Percentiles rank a stretch among this genome's conserved stretches.
phyloP scores from a whole-genome alignment of 148 eudicot species.

The Beta vulgaris region DNA sequence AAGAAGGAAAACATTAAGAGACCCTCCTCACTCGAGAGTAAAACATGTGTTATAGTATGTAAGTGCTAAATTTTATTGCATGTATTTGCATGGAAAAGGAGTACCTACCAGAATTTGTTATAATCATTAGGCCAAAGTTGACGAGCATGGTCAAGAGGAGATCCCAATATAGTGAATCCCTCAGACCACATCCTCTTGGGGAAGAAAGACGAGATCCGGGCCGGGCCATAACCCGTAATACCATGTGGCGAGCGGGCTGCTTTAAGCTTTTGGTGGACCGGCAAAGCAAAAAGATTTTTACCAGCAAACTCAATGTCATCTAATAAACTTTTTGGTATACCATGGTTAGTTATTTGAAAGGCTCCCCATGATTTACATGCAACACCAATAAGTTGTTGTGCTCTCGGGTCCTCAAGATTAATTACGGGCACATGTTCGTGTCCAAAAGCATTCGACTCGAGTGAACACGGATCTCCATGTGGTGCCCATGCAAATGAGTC shows the following conservation, averaged over 20 bases:
- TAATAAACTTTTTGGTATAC: slow-evolving; percentile 35
- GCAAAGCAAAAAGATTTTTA: slow-evolving; percentile 53
- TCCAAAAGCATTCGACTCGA: background rate
- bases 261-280: slow-evolving; percentile 61
- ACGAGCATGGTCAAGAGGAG: slow-evolving; percentile 73
- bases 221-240: slow-evolving; percentile 66
- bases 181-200: slow-evolving; percentile 84
- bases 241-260: slow-evolving; percentile 52
- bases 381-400: slow-evolving; percentile 40
- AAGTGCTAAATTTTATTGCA: background rate
- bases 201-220: slow-evolving; percentile 63
- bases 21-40: no score
- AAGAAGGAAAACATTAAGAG: no score
- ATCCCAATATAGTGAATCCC: slow-evolving; percentile 85
- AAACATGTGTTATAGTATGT: no score
- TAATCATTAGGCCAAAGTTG: slow-evolving; percentile 81
- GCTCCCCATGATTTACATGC: slow-evolving; percentile 87
- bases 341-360: slow-evolving; percentile 67
- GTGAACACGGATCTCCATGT: slow-evolving; percentile 3
- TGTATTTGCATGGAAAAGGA: slow-evolving; percentile 22
- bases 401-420: slow-evolving; percentile 46
- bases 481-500: slow-evolving; percentile 63
- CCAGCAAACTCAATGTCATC: slow-evolving; percentile 38
- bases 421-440: slow-evolving; percentile 40
- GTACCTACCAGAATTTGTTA: slow-evolving; percentile 56